A percentile compares a stretch with the other conserved stretches of the same genome.
Evolutionary conservation across 805 yeast species (phyloP).

Genomic region (Trichomonascus vanleenenianus): DNA sequence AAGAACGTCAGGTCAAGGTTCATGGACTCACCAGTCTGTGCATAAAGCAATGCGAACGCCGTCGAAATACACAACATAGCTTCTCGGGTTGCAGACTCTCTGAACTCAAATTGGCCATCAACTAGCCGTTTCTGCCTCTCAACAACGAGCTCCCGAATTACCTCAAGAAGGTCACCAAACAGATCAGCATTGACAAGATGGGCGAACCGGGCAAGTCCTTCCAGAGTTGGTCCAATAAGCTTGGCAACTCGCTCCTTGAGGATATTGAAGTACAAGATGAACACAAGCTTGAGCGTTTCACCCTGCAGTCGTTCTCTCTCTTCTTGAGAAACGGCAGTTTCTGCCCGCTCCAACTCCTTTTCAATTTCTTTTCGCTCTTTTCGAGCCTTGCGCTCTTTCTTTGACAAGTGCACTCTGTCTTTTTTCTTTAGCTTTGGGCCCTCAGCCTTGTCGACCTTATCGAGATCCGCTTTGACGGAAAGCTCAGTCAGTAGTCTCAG

Average conservation of each 20-base stretch:
- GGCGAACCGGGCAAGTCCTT: constrained; percentile 85
- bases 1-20: constrained; percentile 78
- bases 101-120: constrained; percentile 41
- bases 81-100: constrained; percentile 42
- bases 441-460: constrained; percentile 38
- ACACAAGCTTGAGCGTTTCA: constrained; percentile 64
- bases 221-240: constrained; percentile 79
- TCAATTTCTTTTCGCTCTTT: constrained; percentile 84
- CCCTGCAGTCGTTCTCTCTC: constrained; percentile 83
- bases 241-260: constrained; percentile 54
- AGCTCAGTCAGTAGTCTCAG: constrained; percentile 37
- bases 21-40: constrained; percentile 63
- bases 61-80: constrained; percentile 78
- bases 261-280: constrained; percentile 70
- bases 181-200: constrained; percentile 89
- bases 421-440: constrained; percentile 61
- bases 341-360: constrained; percentile 81
- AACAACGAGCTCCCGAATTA: constrained; percentile 68
- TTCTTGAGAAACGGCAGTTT: constrained; percentile 77
- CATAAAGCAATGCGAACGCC: constrained; percentile 76
- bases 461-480: constrained; percentile 28
- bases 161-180: constrained; percentile 87
- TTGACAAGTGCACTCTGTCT: constrained; percentile 86
- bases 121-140: constrained; percentile 37
- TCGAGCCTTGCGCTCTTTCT: constrained; percentile 78